phyloP scores from a whole-genome alignment of 306 rosid genomes.

The Medicago lupulina region DNA sequence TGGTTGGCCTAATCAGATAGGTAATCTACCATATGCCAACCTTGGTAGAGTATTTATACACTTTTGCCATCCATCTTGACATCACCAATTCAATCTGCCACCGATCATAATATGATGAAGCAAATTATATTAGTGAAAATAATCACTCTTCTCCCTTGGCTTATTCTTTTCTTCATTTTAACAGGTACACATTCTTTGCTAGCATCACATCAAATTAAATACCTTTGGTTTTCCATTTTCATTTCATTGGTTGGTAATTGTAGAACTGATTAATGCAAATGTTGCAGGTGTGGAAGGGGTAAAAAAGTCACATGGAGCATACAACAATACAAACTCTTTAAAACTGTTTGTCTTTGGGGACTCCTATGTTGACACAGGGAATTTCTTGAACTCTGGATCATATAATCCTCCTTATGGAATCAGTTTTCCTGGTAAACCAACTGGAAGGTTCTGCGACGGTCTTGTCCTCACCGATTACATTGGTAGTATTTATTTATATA shows the following conservation, averaged over 20 bases:
- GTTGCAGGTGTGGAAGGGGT: constrained; percentile 37
- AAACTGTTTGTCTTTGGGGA: constrained; percentile 66
- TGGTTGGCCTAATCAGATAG: constrained; percentile 2
- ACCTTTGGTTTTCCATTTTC: not conserved
- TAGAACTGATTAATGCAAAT: not conserved
- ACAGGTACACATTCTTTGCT: not conserved
- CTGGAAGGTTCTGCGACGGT: constrained; percentile 65
- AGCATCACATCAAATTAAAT: not conserved
- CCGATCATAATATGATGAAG: not conserved
- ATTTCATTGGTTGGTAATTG: not conserved
- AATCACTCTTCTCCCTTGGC: not conserved
- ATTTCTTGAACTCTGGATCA: constrained; percentile 36
- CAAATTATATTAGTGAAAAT: not conserved
- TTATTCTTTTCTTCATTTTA: not conserved
- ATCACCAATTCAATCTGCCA: not conserved
- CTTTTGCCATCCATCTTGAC: not conserved
- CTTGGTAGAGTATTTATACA: not conserved
- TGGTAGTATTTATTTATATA: constrained; percentile 44
- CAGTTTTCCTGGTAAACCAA: constrained; percentile 59
- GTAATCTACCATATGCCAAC: not conserved
- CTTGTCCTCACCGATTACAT: constrained; percentile 58
- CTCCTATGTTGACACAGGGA: constrained; percentile 64
- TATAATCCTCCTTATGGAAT: constrained; percentile 55
- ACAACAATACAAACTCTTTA: not conserved
- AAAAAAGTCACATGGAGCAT: not conserved